Percentiles rank a stretch among this genome's conserved stretches.
phyloP scores from a whole-genome alignment of 106 monocot species.

The Phalaenopsis aphrodite region DNA sequence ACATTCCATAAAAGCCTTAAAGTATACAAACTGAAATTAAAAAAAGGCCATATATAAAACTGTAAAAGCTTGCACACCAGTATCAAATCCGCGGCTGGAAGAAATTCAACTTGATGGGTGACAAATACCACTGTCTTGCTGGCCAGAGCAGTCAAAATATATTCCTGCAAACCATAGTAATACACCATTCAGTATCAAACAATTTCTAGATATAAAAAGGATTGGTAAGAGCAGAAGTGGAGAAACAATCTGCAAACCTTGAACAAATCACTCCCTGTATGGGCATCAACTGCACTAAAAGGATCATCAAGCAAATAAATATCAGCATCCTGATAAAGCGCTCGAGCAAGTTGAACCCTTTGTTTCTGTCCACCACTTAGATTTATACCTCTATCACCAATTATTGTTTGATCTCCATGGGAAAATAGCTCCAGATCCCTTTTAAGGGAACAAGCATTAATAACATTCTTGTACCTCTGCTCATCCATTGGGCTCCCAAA shows the following conservation, averaged over 20 bases:
- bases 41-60: not conserved
- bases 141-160: constrained; percentile 74
- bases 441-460: constrained; percentile 79
- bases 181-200: not conserved
- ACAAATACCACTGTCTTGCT: constrained; percentile 87
- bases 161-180: constrained; percentile 48
- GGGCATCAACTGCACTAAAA: constrained; percentile 95
- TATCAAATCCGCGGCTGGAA: constrained; percentile 84
- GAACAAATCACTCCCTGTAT: constrained; percentile 88
- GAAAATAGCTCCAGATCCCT: constrained; percentile 83
- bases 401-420: constrained; percentile 93
- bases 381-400: constrained; percentile 97
- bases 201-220: not conserved
- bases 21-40: not conserved
- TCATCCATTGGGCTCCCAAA: constrained; percentile 84
- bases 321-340: constrained; percentile 94
- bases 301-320: constrained; percentile 98
- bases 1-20: not conserved
- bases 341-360: constrained; percentile 92
- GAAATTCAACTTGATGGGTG: constrained; percentile 97
- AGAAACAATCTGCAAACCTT: constrained; percentile 30
- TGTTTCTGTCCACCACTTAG: constrained; percentile 98
- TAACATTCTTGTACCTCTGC: constrained; percentile 61
- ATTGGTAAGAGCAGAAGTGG: not conserved
- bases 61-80: constrained; percentile 35